These are phyloP conservation scores for Candida hispaniensis DNA, from an alignment of 805 yeast species.

Conservation along the genomic window DNA sequence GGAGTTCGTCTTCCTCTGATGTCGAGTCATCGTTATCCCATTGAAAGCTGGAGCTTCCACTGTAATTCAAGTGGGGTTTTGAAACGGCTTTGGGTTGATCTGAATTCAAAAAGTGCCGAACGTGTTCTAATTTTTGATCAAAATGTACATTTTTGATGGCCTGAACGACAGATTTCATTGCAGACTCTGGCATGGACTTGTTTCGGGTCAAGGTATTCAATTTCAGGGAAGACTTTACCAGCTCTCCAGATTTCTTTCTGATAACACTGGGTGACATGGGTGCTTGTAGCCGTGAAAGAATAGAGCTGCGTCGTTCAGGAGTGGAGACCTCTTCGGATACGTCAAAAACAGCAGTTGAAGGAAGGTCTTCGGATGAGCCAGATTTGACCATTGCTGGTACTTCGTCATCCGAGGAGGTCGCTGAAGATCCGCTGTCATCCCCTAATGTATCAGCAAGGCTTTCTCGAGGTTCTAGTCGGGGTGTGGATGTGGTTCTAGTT, in stretches of 20 bases:
- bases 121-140: slow-evolving; percentile 47
- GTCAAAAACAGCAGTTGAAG: slow-evolving; percentile 10
- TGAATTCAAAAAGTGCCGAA: slow-evolving; percentile 57
- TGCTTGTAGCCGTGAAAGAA: slow-evolving; percentile 11
- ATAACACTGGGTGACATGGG: slow-evolving; percentile 35
- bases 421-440: no score
- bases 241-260: slow-evolving; percentile 82
- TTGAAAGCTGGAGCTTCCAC: slow-evolving; percentile 25
- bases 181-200: slow-evolving; percentile 30
- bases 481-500: slow-evolving; percentile 12
- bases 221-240: slow-evolving; percentile 65
- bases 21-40: slow-evolving; percentile 24
- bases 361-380: slow-evolving; percentile 14
- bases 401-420: slow-evolving; percentile 1
- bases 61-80: slow-evolving; percentile 37
- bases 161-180: slow-evolving; percentile 24
- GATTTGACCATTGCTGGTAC: slow-evolving; percentile 1
- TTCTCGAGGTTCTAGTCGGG: slow-evolving; percentile 4
- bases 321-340: slow-evolving; percentile 7
- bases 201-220: slow-evolving; percentile 29
- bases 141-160: slow-evolving; percentile 73
- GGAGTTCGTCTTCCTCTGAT: slow-evolving; percentile 23
- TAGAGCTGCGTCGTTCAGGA: slow-evolving; percentile 13
- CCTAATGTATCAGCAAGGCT: not conserved
- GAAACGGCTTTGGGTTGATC: slow-evolving; percentile 73